phyloP scores from a whole-genome alignment of 345 rosid species.

The Dipteronia dyeriana region DNA sequence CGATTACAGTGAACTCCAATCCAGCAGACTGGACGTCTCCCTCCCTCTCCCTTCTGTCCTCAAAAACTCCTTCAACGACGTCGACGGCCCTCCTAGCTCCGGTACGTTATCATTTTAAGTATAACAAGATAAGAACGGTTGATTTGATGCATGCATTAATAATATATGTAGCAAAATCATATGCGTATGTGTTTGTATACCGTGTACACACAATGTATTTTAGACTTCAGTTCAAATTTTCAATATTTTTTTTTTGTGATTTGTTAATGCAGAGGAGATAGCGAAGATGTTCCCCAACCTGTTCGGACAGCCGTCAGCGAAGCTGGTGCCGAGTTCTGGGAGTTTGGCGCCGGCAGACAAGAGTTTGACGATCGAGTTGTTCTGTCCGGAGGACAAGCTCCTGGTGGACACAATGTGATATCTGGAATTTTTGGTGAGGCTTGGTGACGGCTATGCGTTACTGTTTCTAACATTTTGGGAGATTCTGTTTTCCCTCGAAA shows the following conservation, averaged over 20 bases:
- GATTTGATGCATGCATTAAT: too few species aligned
- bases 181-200: neutral
- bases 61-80: conserved; percentile 58
- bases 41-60: conserved; percentile 90
- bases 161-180: too few species aligned
- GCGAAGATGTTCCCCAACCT: conserved; percentile 84
- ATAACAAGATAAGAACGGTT: too few species aligned
- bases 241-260: too few species aligned
- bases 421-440: conserved; percentile 82
- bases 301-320: conserved; percentile 83
- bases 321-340: conserved; percentile 52
- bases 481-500: too few species aligned
- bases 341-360: conserved; percentile 26
- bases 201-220: too few species aligned
- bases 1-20: conserved; percentile 84
- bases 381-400: conserved; percentile 97
- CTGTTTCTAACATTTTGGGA: too few species aligned
- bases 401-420: conserved; percentile 98
- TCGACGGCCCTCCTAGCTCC: conserved; percentile 86
- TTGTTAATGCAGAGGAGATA: conserved; percentile 59
- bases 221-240: too few species aligned
- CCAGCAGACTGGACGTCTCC: conserved; percentile 65
- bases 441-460: too few species aligned
- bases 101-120: conserved; percentile 31
- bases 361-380: conserved; percentile 87